Evolutionary conservation across 1,284 basidiomycete genomes (phyloP).

Genomic region (Puccinia hordei): DNA sequence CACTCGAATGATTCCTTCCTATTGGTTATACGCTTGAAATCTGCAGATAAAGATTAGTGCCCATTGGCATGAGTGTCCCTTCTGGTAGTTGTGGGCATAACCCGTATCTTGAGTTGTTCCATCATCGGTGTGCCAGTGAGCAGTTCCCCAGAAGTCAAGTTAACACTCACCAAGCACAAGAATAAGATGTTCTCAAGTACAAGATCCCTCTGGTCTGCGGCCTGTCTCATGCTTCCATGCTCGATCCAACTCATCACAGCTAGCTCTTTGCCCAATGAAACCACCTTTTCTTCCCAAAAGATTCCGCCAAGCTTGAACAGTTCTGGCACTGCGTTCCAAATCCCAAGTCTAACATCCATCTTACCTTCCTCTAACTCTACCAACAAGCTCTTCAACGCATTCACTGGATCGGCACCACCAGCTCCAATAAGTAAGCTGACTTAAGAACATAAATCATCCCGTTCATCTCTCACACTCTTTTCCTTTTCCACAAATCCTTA

Average conservation of each 20-base stretch:
- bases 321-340: slow-evolving; percentile 3
- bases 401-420: background rate
- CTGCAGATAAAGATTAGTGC: background rate
- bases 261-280: background rate
- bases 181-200: slow-evolving; percentile 4
- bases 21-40: no score
- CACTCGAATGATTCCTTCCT: background rate
- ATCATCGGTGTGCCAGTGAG: background rate
- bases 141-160: background rate
- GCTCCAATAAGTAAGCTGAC: slow-evolving; percentile 1
- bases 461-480: background rate
- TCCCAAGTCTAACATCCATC: slow-evolving; percentile 7
- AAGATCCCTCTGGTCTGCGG: background rate
- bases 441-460: background rate
- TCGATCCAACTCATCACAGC: background rate
- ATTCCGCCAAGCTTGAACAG: background rate
- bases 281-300: background rate
- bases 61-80: background rate
- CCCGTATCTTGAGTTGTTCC: background rate
- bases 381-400: background rate
- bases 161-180: background rate
- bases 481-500: background rate
- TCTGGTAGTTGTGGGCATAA: background rate
- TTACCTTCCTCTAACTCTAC: slow-evolving; percentile 16
- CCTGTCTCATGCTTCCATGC: slow-evolving; percentile 1